Evolutionary conservation across 1,284 basidiomycete genomes (phyloP), one percentile per base, ranked within the genome.

Genomic region (Somion occarium): DNA sequence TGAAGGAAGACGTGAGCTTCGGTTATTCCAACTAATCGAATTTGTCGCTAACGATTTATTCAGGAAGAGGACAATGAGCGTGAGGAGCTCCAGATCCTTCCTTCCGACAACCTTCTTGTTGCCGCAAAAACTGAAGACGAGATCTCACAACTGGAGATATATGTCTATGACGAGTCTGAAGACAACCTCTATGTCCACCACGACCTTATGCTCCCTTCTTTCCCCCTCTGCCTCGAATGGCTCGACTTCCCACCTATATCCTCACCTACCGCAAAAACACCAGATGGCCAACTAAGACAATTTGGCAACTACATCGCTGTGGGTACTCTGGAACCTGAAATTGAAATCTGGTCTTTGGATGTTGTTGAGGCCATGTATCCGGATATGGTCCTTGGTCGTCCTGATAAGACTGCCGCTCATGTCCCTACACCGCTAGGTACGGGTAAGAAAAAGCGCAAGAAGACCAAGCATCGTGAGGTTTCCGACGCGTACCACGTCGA

Each of bases 191-290:
- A 96, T 67, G 91, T 92, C 24, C 97, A 99, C 67, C 97, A 99
- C 72, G 97, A 99, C 69, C 80, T 98, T 63, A 92, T 99, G 85
- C 82, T 99, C 15, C 96, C 96, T 52, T 91, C 93, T 53, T 97
- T 98, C 73, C 97, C 97, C 2, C 87, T 99, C 53, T 98, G 96
- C 63, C 87, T 99, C 53, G 97, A 99, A 78, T 99, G 97, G 97
- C 86, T 99, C 57, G 93, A 99, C 69, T 98, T 94, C 67, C 80
- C 87, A 11, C 91, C 93, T 19, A 74, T 80, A 15, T 75, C 78
- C 20, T 64, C 70, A 12, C 61, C 69, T 15, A 71, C 73, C 34
- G 67, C 76, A 30, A 69, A 72, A 34, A 53, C 69, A 15, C 60
- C 72, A 3, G 39, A 41, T 22, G 20, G 15, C 9, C 7, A 5